Percentiles rank a stretch among this genome's conserved stretches.
These are phyloP conservation scores for Austroboletus niveus DNA, from an alignment of 1,284 basidiomycete genomes.

Conservation along the genomic window DNA sequence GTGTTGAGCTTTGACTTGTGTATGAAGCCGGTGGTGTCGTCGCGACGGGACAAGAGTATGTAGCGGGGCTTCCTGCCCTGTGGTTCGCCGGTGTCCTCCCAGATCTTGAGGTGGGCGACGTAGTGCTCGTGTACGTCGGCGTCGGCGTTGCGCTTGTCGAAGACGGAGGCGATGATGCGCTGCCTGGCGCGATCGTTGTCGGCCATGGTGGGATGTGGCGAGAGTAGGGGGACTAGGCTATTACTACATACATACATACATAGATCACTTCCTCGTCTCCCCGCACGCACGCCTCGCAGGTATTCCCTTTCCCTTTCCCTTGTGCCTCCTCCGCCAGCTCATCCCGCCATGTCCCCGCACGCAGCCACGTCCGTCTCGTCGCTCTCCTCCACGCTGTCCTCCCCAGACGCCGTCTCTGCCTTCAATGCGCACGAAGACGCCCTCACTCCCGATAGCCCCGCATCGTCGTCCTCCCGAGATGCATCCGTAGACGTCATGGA, in stretches of 20 bases:
- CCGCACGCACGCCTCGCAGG: no score
- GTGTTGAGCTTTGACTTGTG: slow-evolving; percentile 97
- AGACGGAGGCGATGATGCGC: slow-evolving; percentile 82
- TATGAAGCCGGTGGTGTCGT: slow-evolving; percentile 67
- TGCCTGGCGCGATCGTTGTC: slow-evolving; percentile 54
- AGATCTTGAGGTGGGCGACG: slow-evolving; percentile 85
- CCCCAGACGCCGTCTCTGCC: slow-evolving; percentile 29
- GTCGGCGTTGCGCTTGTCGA: slow-evolving; percentile 65
- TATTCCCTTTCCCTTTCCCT: no score
- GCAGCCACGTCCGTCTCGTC: slow-evolving; percentile 23
- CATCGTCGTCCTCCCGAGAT: slow-evolving; percentile 35
- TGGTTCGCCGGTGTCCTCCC: slow-evolving; percentile 75
- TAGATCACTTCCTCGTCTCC: no score
- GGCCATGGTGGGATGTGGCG: slow-evolving; percentile 41
- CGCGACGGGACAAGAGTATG: slow-evolving; percentile 82
- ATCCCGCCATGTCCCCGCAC: slow-evolving; percentile 5
- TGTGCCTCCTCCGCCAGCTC: not conserved
- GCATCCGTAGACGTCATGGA: slow-evolving; percentile 32
- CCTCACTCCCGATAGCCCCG: slow-evolving; percentile 29
- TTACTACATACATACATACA: no score
- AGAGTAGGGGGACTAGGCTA: no score
- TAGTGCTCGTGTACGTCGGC: slow-evolving; percentile 73
- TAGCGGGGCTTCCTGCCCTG: slow-evolving; percentile 79
- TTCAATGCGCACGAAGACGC: slow-evolving; percentile 31
- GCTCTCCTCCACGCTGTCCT: slow-evolving; percentile 30